Percentiles rank a stretch among this genome's conserved stretches.
Conservation (phyloP, 2,329 filamentous ascomycete genomes). For the Colletotrichum brevisporum region DNA sequence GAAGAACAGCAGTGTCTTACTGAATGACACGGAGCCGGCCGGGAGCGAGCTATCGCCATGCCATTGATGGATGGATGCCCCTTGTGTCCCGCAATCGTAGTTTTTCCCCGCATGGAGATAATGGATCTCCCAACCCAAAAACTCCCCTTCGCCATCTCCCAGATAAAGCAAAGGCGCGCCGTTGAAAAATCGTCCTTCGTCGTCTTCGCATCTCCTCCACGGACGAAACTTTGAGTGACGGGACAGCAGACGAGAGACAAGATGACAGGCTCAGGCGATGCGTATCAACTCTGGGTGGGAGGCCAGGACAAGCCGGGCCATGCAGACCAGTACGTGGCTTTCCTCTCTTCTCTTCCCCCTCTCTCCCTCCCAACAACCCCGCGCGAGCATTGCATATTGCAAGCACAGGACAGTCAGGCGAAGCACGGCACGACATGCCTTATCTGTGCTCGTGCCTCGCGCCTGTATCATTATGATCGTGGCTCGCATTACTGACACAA, state of each 20-base stretch:
- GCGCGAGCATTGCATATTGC: constrained; percentile 15
- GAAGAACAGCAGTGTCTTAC: too few species aligned
- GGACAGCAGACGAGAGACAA: constrained; percentile 33
- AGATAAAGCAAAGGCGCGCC: constrained; percentile 9
- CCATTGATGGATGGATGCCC: neutral
- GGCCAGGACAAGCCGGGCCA: constrained; percentile 50
- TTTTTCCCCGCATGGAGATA: constrained; percentile 34
- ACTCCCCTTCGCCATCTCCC: neutral
- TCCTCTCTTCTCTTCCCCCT: constrained; percentile 3
- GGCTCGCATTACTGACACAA: constrained; percentile 32
- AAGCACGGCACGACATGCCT: constrained; percentile 21
- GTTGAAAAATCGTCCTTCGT: constrained; percentile 1
- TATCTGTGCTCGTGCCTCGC: constrained; percentile 35
- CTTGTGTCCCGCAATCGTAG: constrained; percentile 10
- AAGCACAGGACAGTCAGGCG: neutral
- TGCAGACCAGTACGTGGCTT: constrained; percentile 60
- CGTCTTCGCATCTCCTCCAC: neutral
- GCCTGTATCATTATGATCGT: constrained; percentile 24
- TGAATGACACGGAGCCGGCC: constrained; percentile 32
- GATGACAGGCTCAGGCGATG: constrained; percentile 35
- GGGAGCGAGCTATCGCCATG: constrained; percentile 23
- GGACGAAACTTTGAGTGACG: constrained; percentile 32
- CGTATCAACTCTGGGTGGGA: constrained; percentile 45
- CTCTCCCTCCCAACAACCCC: constrained; percentile 2
- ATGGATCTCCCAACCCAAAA: neutral